Base-by-base conservation (phyloP, 495 filamentous ascomycete species). In the Hypomontagnella monticulosa region DNA sequence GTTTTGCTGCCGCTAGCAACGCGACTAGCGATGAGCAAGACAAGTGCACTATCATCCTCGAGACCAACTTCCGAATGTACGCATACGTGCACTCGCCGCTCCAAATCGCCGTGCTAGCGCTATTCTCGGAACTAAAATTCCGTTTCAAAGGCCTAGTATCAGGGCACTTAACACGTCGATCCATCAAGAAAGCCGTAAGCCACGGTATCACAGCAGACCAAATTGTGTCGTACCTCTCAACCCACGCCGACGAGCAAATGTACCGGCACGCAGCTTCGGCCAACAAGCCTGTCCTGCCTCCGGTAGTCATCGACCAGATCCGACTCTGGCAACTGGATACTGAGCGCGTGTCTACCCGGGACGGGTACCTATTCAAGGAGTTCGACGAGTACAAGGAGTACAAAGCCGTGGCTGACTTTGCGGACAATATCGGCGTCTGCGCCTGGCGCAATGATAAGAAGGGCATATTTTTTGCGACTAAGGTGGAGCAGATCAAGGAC, bases 21-120 rank as follows among this genome's bases (percentile, higher is more conserved):
- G 73, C 70, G 8, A 84, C 84, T 50, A 63, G 51, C 27, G 61
- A 71, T 9, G 73, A 73, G 38, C 80, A 83, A 37, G 71, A 83
- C 11, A 87, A 88, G 54, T 94, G 93, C 34, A 94, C 93, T 81
- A 92, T 99, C 71, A 91, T 99, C 67, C 84, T 98, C 67, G 95
- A 99, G 82, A 99, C 95, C n/a, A 99, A 99, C 79, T 97, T 97
- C 79, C 91, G 95, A 23, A 77, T 99, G 66, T 99, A 99, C 78
- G 95, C 95, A 30, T 99, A 98, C 79, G 97, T 96, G 4, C 87
- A 87, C 19, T 97, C 93, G 0, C 91, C 92, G 0, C 84, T 99
- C 0, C 93, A 96, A 74, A 98, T 97, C 65, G 91, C 92, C 52
- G 90, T 99, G 47, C 87, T 99, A n/a, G 86, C 88, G 32, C 88